Evolutionary conservation across 345 rosid species (phyloP), one percentile per base, ranked within the genome.

Genomic region (Eucalyptus brandiana): DNA sequence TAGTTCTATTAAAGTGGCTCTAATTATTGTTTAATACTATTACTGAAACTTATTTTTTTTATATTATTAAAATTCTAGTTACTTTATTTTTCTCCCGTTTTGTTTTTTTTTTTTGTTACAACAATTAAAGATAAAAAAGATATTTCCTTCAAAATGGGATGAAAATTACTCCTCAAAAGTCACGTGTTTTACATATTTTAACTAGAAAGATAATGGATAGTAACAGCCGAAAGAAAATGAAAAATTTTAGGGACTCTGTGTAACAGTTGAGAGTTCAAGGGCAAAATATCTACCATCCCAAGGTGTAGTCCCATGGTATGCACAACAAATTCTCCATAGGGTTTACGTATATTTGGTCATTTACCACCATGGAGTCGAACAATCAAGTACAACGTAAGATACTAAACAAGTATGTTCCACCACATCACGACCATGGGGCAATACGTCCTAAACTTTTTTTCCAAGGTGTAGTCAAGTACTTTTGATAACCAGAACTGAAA

Each of bases 331-430:
- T 69, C 42, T 69, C 7, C 18, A 17, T 34, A 17, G 23, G 80
- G 23, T 69, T 32, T 16, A 32, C 42, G 12, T 69, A 3, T 69
- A 69, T 69, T n/a, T 69, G 80, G 42, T 69, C 42, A 69, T 69
- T 67, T n/a, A n/a, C 21, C 21, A 7, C 6, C 0, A 9, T 17
- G 1, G 1, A 69, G 23, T 69, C 6, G 1, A 21, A 5, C 12
- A 8, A 69, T 0, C 42, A 69, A 17, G 42, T 69, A 69, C 24
- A 32, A 17, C 2, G 7, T 17, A 34, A 67, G 11, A 32, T 17
- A 8, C 23, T 17, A 7, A 30, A 14, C 18, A 4, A 8, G 5
- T 65, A 3, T 65, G 76, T 65, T 65, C 30, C 80, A 69, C 80
- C 19, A 8, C 42, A 32, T 69, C 42, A 5, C 7, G 37, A 32